These are phyloP conservation scores for Adiantum capillusveneris DNA, from an alignment of 75 land plant species.

Conservation along the genomic window DNA sequence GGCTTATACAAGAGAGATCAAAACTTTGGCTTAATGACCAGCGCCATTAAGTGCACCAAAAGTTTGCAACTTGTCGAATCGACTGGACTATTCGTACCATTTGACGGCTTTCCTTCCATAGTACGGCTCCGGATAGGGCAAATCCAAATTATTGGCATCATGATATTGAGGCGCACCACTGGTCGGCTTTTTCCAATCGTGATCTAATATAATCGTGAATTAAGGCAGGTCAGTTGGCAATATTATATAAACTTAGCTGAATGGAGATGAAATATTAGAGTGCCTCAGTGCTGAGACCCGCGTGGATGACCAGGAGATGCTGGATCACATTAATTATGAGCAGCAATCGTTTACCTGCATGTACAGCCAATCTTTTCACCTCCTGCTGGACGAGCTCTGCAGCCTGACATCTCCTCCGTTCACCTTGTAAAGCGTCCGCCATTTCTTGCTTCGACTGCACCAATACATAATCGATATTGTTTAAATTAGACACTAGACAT, in stretches of 20 bases:
- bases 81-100: slow-evolving; percentile 20
- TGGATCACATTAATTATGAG: slow-evolving; percentile 3
- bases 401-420: slow-evolving; percentile 26
- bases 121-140: slow-evolving; percentile 34
- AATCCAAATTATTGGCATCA: background rate
- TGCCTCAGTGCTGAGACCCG: too few species aligned
- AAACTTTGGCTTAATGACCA: too few species aligned
- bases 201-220: background rate
- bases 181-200: too few species aligned
- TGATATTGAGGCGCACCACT: background rate
- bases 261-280: background rate
- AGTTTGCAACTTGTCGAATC: too few species aligned
- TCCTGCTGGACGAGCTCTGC: slow-evolving; percentile 15
- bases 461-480: too few species aligned
- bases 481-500: too few species aligned
- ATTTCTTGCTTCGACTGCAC: slow-evolving; percentile 31
- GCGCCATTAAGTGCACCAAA: too few species aligned
- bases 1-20: too few species aligned
- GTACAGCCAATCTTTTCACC: slow-evolving; percentile 14
- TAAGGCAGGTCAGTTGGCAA: slow-evolving; percentile 1
- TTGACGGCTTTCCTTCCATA: slow-evolving; percentile 24
- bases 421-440: slow-evolving; percentile 17
- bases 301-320: too few species aligned
- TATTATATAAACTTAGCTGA: background rate
- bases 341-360: slow-evolving; percentile 5